Evolutionary conservation across 306 rosid species (phyloP).

Genomic region (Trichosanthes cucumerina): DNA sequence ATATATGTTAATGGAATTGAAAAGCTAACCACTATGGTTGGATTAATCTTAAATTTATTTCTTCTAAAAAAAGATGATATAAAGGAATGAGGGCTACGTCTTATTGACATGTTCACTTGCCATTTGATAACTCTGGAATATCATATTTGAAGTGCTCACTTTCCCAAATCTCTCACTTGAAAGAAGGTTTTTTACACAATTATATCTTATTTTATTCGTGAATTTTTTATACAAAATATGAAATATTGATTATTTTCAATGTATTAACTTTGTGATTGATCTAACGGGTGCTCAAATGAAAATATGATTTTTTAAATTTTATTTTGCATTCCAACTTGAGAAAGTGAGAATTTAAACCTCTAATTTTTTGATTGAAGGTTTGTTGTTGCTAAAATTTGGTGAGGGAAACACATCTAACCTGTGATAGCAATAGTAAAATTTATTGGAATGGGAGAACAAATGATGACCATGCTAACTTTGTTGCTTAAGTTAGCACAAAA

Average conservation of each 20-base stretch:
- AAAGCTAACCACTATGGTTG: constrained; percentile 3
- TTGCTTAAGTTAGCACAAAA: too few species aligned
- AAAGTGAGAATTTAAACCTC: too few species aligned
- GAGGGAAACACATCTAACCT: too few species aligned
- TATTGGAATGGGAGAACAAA: too few species aligned
- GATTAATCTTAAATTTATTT: neutral
- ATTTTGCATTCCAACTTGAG: too few species aligned
- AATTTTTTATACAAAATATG: neutral
- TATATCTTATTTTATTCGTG: neutral
- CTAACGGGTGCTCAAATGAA: too few species aligned
- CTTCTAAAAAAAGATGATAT: neutral
- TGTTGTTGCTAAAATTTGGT: too few species aligned
- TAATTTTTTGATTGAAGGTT: too few species aligned
- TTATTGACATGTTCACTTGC: neutral
- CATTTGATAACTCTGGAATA: neutral
- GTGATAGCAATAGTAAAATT: too few species aligned
- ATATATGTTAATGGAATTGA: neutral
- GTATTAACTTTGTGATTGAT: neutral
- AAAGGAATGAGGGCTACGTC: neutral
- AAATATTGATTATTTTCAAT: neutral
- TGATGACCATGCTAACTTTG: too few species aligned
- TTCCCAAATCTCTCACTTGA: neutral
- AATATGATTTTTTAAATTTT: too few species aligned
- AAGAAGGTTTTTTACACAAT: neutral
- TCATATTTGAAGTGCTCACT: neutral